Conservation (phyloP, 1,139 yeast species). For the Geotrichum candidum region DNA sequence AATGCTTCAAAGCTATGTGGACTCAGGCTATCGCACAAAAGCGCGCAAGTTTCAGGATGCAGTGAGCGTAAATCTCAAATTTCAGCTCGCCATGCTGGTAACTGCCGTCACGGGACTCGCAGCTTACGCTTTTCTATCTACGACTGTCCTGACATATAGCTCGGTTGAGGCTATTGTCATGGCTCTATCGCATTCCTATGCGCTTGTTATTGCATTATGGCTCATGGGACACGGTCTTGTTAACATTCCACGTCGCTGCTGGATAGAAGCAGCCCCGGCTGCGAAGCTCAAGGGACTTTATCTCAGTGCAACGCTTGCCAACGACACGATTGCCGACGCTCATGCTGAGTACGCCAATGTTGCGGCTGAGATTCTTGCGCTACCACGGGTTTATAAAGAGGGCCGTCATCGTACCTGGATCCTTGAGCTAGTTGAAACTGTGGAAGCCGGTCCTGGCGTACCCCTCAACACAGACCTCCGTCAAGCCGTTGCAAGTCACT, state of each 20-base stretch:
- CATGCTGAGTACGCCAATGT: slow-evolving; percentile 58
- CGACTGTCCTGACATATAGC: slow-evolving; percentile 51
- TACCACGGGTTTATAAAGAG: slow-evolving; percentile 34
- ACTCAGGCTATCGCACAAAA: slow-evolving; percentile 58
- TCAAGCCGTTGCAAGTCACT: slow-evolving; percentile 3
- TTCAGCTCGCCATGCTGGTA: slow-evolving; percentile 52
- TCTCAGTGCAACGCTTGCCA: slow-evolving; percentile 48
- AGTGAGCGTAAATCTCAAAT: slow-evolving; percentile 49
- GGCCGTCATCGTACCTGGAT: slow-evolving; percentile 39
- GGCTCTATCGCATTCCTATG: slow-evolving; percentile 71
- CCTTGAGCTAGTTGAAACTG: slow-evolving; percentile 31
- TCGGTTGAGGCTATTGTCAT: slow-evolving; percentile 62
- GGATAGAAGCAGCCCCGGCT: slow-evolving; percentile 46
- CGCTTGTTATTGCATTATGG: slow-evolving; percentile 72
- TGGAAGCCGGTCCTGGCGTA: slow-evolving; percentile 24
- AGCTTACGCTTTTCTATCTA: slow-evolving; percentile 47
- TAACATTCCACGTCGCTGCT: slow-evolving; percentile 54
- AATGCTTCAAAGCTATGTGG: slow-evolving; percentile 61
- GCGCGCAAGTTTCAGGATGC: slow-evolving; percentile 50
- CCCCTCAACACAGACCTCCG: slow-evolving; percentile 18
- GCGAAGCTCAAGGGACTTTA: slow-evolving; percentile 43
- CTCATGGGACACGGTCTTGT: slow-evolving; percentile 79
- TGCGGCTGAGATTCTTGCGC: slow-evolving; percentile 52
- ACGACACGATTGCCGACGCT: slow-evolving; percentile 62
- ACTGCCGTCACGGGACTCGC: slow-evolving; percentile 51